Percentiles rank a stretch among this genome's conserved stretches.
Conservation (phyloP, 2,329 filamentous ascomycete species). For the Aspergillus tanneri region DNA sequence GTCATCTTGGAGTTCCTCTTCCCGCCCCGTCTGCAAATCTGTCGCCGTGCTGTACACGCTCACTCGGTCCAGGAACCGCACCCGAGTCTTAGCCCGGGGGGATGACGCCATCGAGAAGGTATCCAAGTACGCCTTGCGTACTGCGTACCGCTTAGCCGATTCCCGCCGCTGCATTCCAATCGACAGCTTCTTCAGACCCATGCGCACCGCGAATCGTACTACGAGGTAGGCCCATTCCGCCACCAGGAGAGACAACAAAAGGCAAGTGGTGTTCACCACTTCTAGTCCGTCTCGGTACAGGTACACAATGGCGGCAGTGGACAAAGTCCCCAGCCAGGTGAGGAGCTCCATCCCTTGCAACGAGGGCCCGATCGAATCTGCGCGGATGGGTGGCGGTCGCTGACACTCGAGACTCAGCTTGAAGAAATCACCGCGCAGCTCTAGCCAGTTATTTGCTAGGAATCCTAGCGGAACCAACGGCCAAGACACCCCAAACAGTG, state of each 20-base stretch:
- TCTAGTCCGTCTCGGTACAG: slow-evolving; percentile 71
- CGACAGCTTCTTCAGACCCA: slow-evolving; percentile 73
- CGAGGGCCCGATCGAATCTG: slow-evolving; percentile 94
- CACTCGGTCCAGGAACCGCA: slow-evolving; percentile 36
- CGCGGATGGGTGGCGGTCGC: slow-evolving; percentile 82
- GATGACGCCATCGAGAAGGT: slow-evolving; percentile 9
- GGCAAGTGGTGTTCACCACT: slow-evolving; percentile 70
- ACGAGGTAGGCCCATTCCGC: slow-evolving; percentile 82
- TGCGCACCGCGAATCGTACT: slow-evolving; percentile 67
- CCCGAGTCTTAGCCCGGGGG: slow-evolving; percentile 23
- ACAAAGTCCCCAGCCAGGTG: slow-evolving; percentile 90
- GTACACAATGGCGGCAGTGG: slow-evolving; percentile 82
- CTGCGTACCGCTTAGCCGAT: slow-evolving; percentile 71
- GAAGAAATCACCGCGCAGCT: slow-evolving; percentile 86
- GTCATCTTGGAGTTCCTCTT: slow-evolving; percentile 25
- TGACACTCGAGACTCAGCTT: slow-evolving; percentile 91
- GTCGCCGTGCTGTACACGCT: slow-evolving; percentile 30
- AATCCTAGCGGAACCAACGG: slow-evolving; percentile 88
- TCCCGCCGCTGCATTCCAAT: slow-evolving; percentile 81
- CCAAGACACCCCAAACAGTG: slow-evolving; percentile 91
- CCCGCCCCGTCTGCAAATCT: slow-evolving; percentile 28
- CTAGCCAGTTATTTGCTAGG: slow-evolving; percentile 93
- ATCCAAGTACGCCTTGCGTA: slow-evolving; percentile 71
- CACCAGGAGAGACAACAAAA: slow-evolving; percentile 75
- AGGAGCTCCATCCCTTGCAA: slow-evolving; percentile 80